phyloP scores from a whole-genome alignment of 1,139 yeast genomes.

The Saccharomyces hybrid region DNA sequence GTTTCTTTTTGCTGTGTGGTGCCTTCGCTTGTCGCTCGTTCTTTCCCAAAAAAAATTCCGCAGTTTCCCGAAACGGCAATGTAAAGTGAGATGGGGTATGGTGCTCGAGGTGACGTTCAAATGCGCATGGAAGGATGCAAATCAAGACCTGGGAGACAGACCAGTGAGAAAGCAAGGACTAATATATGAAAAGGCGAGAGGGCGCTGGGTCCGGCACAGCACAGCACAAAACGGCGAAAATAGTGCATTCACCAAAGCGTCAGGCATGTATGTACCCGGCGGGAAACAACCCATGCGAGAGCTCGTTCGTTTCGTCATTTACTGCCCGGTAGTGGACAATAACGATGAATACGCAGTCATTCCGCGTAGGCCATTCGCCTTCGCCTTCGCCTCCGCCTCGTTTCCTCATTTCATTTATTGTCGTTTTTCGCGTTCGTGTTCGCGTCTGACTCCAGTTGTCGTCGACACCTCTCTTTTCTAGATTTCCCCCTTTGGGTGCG shows the following conservation, averaged over 20 bases:
- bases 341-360: neutral
- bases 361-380: too few species aligned
- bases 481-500: too few species aligned
- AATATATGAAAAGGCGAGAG: neutral
- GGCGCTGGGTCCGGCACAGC: neutral
- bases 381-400: too few species aligned
- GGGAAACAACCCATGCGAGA: neutral
- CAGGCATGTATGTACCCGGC: neutral
- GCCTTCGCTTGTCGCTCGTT: neutral
- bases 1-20: neutral
- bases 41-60: neutral
- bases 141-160: neutral
- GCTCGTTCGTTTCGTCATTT: neutral
- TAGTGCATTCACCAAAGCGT: neutral
- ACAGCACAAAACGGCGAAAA: neutral
- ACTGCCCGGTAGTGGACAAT: neutral
- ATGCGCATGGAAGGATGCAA: neutral
- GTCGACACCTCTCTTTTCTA: too few species aligned
- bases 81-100: neutral
- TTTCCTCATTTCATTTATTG: too few species aligned
- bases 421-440: too few species aligned
- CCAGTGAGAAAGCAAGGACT: neutral
- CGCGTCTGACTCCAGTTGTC: too few species aligned
- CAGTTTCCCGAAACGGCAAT: constrained; percentile 1
- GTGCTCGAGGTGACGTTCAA: neutral